Evolutionary conservation across 129 eudicot species (phyloP).

Genomic region (Flaveria sonorensis): DNA sequence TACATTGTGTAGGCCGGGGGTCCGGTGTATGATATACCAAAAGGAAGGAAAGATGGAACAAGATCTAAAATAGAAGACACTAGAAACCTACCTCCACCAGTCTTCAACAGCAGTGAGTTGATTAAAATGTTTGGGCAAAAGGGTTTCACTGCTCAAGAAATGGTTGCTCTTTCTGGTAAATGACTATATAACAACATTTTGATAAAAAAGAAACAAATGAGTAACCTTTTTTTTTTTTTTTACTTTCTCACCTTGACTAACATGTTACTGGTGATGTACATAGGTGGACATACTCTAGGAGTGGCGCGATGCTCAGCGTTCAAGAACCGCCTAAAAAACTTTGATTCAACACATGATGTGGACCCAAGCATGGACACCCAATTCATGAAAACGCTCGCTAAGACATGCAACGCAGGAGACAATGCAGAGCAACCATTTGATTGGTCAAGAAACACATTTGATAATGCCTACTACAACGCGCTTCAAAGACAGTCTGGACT

Average conservation of each 20-base stretch:
- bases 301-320: slow-evolving; percentile 93
- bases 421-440: slow-evolving; percentile 85
- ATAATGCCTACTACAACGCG: slow-evolving; percentile 54
- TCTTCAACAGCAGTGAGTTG: slow-evolving; percentile 62
- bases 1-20: slow-evolving; percentile 65
- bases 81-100: slow-evolving; percentile 69
- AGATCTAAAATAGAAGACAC: slow-evolving; percentile 93
- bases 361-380: slow-evolving; percentile 67
- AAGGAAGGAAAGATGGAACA: slow-evolving; percentile 92
- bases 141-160: slow-evolving; percentile 81
- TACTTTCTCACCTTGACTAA: neutral
- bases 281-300: slow-evolving; percentile 95
- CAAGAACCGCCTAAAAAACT: slow-evolving; percentile 66
- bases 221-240: too few species aligned
- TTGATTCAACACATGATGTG: slow-evolving; percentile 61
- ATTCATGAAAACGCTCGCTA: slow-evolving; percentile 56
- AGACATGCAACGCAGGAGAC: slow-evolving; percentile 71
- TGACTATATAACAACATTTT: too few species aligned
- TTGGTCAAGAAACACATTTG: slow-evolving; percentile 56
- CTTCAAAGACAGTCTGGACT: slow-evolving; percentile 63
- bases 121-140: slow-evolving; percentile 67
- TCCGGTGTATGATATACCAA: slow-evolving; percentile 77
- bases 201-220: too few species aligned
- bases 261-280: too few species aligned
- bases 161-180: slow-evolving; percentile 96